Percentiles rank a stretch among this genome's conserved stretches.
Conservation (phyloP, 1,284 basidiomycete species). For the Ganoderma leucocontextum region DNA sequence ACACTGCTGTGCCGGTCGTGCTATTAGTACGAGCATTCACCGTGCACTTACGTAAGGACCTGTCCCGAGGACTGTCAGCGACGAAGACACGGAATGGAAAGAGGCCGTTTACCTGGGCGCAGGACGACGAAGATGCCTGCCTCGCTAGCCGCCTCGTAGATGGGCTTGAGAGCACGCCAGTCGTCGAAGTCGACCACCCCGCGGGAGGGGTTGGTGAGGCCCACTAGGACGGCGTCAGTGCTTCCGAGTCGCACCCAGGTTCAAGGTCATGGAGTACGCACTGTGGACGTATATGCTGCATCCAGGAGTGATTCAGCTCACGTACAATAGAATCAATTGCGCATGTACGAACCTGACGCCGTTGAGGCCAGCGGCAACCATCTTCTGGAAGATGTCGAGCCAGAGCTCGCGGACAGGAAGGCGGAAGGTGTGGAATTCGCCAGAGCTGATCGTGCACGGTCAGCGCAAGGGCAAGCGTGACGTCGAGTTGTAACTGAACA, state of each 20-base stretch:
- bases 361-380: slow-evolving; percentile 83
- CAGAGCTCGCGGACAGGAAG: slow-evolving; percentile 83
- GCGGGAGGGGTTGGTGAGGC: slow-evolving; percentile 74
- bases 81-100: not conserved
- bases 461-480: not conserved
- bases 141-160: slow-evolving; percentile 55
- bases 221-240: slow-evolving; percentile 46
- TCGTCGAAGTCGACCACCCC: slow-evolving; percentile 76
- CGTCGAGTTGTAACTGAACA: no score
- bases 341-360: slow-evolving; percentile 50
- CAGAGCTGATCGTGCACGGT: slow-evolving; percentile 48
- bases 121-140: slow-evolving; percentile 58
- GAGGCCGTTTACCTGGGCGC: slow-evolving; percentile 46
- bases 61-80: not conserved
- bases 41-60: slow-evolving; percentile 23
- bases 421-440: slow-evolving; percentile 87
- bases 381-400: slow-evolving; percentile 85
- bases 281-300: slow-evolving; percentile 75
- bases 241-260: not conserved
- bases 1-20: not conserved
- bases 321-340: not conserved
- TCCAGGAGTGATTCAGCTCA: not conserved
- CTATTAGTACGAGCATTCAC: no score
- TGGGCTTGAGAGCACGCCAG: slow-evolving; percentile 72
- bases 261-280: slow-evolving; percentile 13